Conservation (phyloP, 805 yeast genomes). For the Wickerhamiella azymoides region DNA sequence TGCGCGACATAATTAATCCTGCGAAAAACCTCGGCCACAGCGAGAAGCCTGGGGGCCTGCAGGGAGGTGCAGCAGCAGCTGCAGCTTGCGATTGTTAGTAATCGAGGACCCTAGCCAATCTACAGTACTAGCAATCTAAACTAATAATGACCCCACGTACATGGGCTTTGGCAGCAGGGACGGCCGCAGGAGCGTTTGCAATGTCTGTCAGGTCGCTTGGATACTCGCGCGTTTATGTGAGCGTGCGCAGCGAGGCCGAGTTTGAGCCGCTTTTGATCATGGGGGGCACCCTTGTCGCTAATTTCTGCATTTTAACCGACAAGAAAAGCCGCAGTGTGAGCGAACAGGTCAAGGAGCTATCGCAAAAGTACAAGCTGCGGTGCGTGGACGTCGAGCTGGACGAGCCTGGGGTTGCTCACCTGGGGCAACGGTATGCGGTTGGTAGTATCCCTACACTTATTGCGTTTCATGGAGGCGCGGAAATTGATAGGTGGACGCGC, state of each 20-base stretch:
- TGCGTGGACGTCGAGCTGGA: slow-evolving; percentile 64
- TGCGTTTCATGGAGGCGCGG: slow-evolving; percentile 51
- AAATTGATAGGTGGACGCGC: slow-evolving; percentile 29
- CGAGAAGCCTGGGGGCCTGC: slow-evolving; percentile 27
- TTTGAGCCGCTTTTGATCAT: slow-evolving; percentile 37
- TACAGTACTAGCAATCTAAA: too few species aligned
- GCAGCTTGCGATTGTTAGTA: neutral
- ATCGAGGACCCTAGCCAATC: too few species aligned
- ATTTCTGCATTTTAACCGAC: slow-evolving; percentile 60
- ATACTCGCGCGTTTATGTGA: slow-evolving; percentile 34
- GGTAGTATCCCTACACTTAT: slow-evolving; percentile 51
- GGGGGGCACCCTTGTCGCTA: slow-evolving; percentile 50
- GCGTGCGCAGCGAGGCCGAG: slow-evolving; percentile 45
- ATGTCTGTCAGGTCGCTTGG: slow-evolving; percentile 9
- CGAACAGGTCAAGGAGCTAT: slow-evolving; percentile 41
- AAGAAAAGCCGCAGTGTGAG: slow-evolving; percentile 48
- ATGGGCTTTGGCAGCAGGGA: slow-evolving; percentile 11
- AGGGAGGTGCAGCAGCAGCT: neutral
- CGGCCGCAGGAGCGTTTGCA: slow-evolving; percentile 4
- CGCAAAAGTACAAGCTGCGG: slow-evolving; percentile 38
- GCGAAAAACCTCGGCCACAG: slow-evolving; percentile 47
- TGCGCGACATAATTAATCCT: slow-evolving; percentile 48
- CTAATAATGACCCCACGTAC: slow-evolving; percentile 11
- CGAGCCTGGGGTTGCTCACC: slow-evolving; percentile 44
- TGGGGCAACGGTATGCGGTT: slow-evolving; percentile 44